A percentile compares a stretch with the other conserved stretches of the same genome.
Evolutionary conservation across 352 stramenopile species (phyloP).

Genomic region (Phytophthora macrochlamydospora): DNA sequence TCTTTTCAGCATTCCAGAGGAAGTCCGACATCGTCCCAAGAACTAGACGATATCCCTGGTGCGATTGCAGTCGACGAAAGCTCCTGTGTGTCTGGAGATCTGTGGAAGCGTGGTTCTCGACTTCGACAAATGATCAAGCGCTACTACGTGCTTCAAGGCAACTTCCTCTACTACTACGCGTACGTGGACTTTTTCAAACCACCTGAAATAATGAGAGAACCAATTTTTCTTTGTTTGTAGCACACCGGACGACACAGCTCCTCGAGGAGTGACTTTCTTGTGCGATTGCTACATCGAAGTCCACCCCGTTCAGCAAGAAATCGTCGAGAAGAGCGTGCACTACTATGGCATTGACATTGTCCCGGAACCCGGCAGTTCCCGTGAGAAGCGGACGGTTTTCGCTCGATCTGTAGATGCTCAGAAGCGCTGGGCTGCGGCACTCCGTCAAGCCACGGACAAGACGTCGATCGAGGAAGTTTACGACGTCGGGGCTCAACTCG

Average conservation of each 20-base stretch:
- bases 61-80: conserved; percentile 39
- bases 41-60: conserved; percentile 30
- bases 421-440: conserved; percentile 72
- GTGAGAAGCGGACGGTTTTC: conserved; percentile 86
- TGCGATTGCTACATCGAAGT: conserved; percentile 83
- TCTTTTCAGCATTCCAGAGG: conserved; percentile 24
- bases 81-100: conserved; percentile 52
- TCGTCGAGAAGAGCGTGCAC: conserved; percentile 78
- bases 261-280: conserved; percentile 79
- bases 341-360: conserved; percentile 92
- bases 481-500: conserved; percentile 87
- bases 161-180: conserved; percentile 90
- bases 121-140: conserved; percentile 89
- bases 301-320: conserved; percentile 46
- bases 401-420: conserved; percentile 76
- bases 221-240: conserved; percentile 21
- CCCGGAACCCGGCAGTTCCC: conserved; percentile 62
- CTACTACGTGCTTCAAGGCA: conserved; percentile 86
- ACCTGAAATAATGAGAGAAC: too few species aligned
- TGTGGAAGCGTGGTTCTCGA: conserved; percentile 81
- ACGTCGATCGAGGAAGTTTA: conserved; percentile 91
- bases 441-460: conserved; percentile 88
- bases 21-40: conserved; percentile 28
- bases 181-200: conserved; percentile 26
- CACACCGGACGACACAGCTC: conserved; percentile 69